Evolutionary conservation across 106 monocot genomes (phyloP).

Genomic region (Phalaenopsis aphrodite): DNA sequence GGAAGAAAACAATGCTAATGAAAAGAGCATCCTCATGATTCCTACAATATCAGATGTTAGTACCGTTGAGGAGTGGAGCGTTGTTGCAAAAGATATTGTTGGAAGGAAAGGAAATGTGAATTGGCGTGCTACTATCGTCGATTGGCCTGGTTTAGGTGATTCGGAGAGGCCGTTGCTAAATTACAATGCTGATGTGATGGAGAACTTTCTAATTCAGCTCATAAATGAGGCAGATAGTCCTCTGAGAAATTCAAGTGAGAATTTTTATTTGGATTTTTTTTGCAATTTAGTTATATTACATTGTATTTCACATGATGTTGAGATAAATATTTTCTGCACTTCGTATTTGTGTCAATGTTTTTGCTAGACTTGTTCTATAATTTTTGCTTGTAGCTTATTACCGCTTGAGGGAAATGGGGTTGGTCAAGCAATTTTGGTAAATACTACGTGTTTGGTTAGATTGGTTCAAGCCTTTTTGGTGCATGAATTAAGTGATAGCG

Average conservation of each 20-base stretch:
- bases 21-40: constrained; percentile 74
- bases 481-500: no score
- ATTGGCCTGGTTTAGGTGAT: constrained; percentile 96
- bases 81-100: constrained; percentile 80
- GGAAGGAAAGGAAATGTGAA: constrained; percentile 32
- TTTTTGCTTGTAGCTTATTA: not conserved
- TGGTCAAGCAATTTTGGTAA: no score
- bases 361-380: not conserved
- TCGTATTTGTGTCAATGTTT: not conserved
- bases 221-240: constrained; percentile 62
- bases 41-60: constrained; percentile 98
- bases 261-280: not conserved
- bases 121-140: constrained; percentile 78
- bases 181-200: constrained; percentile 94
- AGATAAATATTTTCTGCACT: not conserved
- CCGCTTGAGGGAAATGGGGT: no score
- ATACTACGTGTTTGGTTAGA: no score
- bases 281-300: not conserved
- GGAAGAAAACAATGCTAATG: constrained; percentile 21
- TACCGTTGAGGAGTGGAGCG: constrained; percentile 92
- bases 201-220: constrained; percentile 67
- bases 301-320: not conserved
- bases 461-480: no score
- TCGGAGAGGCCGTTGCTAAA: constrained; percentile 80
- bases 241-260: constrained; percentile 47